phyloP scores from a whole-genome alignment of 352 stramenopile genomes.

The Phytophthora foliorum region DNA sequence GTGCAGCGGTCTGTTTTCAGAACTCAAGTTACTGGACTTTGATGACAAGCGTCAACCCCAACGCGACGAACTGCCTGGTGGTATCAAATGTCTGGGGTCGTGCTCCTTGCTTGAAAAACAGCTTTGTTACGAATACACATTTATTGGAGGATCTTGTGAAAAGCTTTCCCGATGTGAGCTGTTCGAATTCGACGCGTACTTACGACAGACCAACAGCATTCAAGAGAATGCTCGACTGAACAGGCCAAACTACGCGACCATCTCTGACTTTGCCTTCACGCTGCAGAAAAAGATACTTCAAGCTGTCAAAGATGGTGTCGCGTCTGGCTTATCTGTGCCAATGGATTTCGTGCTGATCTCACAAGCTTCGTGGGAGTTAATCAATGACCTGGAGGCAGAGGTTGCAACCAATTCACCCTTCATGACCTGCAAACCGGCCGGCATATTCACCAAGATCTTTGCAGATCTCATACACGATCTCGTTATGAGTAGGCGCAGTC shows the following conservation, averaged over 20 bases:
- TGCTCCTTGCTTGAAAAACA: conserved; percentile 51
- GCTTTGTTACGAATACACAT: conserved; percentile 39
- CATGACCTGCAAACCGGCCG: background rate
- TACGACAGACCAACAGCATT: background rate
- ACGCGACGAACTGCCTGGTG: conserved; percentile 7
- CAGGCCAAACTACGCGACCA: background rate
- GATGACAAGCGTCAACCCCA: conserved; percentile 13
- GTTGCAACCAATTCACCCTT: background rate
- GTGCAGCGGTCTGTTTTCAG: conserved; percentile 31
- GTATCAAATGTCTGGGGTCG: conserved; percentile 20
- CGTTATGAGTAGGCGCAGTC: conserved; percentile 46
- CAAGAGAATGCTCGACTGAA: background rate
- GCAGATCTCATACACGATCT: conserved; percentile 49
- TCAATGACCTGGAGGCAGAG: conserved; percentile 51
- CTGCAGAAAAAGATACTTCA: conserved; percentile 52
- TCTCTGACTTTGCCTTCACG: conserved; percentile 24
- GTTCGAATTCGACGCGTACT: conserved; percentile 32
- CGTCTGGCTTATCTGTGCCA: conserved; percentile 17
- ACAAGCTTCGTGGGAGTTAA: conserved; percentile 66
- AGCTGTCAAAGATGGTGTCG: conserved; percentile 42
- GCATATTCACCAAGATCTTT: conserved; percentile 37
- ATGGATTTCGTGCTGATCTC: conserved; percentile 64
- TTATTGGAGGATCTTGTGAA: conserved; percentile 49
- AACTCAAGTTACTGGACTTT: conserved; percentile 32
- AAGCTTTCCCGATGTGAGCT: conserved; percentile 34